phyloP scores from a whole-genome alignment of 108 stramenopile genomes.

The Nitzschia inconspicua region DNA sequence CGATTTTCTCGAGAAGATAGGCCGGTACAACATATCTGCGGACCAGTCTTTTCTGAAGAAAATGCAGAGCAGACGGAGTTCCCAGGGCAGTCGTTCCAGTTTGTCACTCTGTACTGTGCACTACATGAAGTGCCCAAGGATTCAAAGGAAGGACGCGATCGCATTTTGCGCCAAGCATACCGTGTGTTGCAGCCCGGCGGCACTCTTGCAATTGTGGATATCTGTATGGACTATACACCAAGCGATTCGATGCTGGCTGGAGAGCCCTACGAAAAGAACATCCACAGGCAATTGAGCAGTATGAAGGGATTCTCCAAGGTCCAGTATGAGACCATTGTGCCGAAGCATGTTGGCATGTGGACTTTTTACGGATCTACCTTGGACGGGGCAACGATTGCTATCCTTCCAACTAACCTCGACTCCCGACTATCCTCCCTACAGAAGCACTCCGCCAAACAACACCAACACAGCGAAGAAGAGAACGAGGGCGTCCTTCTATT shows the following conservation, averaged over 20 bases:
- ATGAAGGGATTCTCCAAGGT: constrained; percentile 22
- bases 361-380: too few relatives aligned
- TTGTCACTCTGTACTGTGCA: constrained; percentile 65
- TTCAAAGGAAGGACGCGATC: constrained; percentile 39
- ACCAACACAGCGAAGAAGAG: too few relatives aligned
- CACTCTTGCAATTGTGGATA: constrained; percentile 71
- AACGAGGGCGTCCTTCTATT: too few relatives aligned
- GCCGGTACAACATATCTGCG: too few relatives aligned
- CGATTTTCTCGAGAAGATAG: too few relatives aligned
- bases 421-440: too few relatives aligned
- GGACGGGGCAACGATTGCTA: too few relatives aligned
- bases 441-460: too few relatives aligned
- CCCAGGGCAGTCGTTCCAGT: constrained; percentile 43
- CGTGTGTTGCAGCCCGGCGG: constrained; percentile 62
- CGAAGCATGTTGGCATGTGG: constrained; percentile 50
- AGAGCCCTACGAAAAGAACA: constrained; percentile 86
- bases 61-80: constrained; percentile 68
- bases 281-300: constrained; percentile 53
- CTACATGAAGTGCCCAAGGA: constrained; percentile 83
- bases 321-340: constrained; percentile 28
- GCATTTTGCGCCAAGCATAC: constrained; percentile 61
- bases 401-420: too few relatives aligned
- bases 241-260: constrained; percentile 65
- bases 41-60: too few relatives aligned
- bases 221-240: constrained; percentile 59